Percentiles rank a stretch among this genome's conserved stretches.
Evolutionary conservation across 164 flowering plant genomes (phyloP).

Genomic region (Dillenia turbinata): DNA sequence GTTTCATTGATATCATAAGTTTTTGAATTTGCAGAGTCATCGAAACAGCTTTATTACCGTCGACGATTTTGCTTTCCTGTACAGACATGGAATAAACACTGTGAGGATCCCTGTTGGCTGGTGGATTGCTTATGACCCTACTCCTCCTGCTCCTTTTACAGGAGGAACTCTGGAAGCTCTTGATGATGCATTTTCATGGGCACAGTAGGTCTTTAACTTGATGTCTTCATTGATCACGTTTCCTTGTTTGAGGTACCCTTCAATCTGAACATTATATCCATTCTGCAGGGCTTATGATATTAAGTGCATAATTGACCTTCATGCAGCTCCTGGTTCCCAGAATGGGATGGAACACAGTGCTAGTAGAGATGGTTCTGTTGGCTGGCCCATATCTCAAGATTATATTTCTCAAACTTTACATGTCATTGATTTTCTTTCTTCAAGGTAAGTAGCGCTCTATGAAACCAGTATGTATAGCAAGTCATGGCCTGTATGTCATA

Average conservation of each 20-base stretch:
- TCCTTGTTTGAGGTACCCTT: not conserved
- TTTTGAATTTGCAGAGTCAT: conserved; percentile 50
- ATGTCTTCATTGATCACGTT: not conserved
- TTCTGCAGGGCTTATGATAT: conserved; percentile 57
- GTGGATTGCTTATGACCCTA: conserved; percentile 88
- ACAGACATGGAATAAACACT: conserved; percentile 68
- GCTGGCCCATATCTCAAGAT: conserved; percentile 60
- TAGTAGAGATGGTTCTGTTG: conserved; percentile 72
- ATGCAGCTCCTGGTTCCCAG: conserved; percentile 94
- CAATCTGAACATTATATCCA: not conserved
- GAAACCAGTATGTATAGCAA: not conserved
- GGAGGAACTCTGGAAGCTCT: conserved; percentile 72
- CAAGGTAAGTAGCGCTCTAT: conserved; percentile 37
- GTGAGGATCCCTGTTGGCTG: conserved; percentile 94
- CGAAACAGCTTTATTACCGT: conserved; percentile 49
- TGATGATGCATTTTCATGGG: conserved; percentile 90
- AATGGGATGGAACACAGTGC: conserved; percentile 95
- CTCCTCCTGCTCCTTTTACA: conserved; percentile 77
- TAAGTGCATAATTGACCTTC: conserved; percentile 88
- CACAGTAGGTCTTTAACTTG: conserved; percentile 62
- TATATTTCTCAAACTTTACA: conserved; percentile 61
- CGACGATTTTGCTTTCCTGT: conserved; percentile 62
- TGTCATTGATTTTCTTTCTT: conserved; percentile 74
- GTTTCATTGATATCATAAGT: no score
- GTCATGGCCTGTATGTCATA: no score